Percentiles rank a stretch among this genome's conserved stretches.
phyloP scores from a whole-genome alignment of 1,139 yeast genomes.

The Taphrina deformans region DNA sequence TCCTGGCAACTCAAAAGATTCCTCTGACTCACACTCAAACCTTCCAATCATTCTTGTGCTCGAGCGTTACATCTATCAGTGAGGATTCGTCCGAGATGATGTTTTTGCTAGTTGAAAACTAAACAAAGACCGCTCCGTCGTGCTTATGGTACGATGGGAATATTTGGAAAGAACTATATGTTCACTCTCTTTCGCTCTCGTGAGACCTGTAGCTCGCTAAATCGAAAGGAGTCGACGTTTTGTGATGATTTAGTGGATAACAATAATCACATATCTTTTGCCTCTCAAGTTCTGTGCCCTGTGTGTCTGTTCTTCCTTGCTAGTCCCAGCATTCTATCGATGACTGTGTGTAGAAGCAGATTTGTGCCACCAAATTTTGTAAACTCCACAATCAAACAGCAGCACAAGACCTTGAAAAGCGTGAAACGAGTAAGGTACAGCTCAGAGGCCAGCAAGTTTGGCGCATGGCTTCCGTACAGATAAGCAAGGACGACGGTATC shows the following conservation, averaged over 20 bases:
- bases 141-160: constrained; percentile 34
- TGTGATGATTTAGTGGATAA: too few relatives aligned
- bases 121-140: constrained; percentile 36
- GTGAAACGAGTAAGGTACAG: too few relatives aligned
- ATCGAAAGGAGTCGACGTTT: not conserved
- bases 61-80: constrained; percentile 35
- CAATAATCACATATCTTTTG: too few relatives aligned
- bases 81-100: constrained; percentile 36
- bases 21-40: constrained; percentile 5
- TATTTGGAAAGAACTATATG: constrained; percentile 33
- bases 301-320: too few relatives aligned
- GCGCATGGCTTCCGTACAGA: constrained; percentile 1
- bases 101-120: constrained; percentile 38
- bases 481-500: not conserved
- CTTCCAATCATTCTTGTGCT: constrained; percentile 12
- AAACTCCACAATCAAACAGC: not conserved
- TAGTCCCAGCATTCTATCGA: too few relatives aligned
- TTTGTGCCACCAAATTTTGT: not conserved
- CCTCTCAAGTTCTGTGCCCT: too few relatives aligned
- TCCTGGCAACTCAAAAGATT: not conserved
- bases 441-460: not conserved
- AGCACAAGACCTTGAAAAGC: too few relatives aligned
- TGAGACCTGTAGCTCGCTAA: constrained; percentile 3
- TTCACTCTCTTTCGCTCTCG: constrained; percentile 7
- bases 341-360: too few relatives aligned